phyloP scores from a whole-genome alignment of 2,329 filamentous ascomycete genomes.

The Thermomyces lanuginosus region DNA sequence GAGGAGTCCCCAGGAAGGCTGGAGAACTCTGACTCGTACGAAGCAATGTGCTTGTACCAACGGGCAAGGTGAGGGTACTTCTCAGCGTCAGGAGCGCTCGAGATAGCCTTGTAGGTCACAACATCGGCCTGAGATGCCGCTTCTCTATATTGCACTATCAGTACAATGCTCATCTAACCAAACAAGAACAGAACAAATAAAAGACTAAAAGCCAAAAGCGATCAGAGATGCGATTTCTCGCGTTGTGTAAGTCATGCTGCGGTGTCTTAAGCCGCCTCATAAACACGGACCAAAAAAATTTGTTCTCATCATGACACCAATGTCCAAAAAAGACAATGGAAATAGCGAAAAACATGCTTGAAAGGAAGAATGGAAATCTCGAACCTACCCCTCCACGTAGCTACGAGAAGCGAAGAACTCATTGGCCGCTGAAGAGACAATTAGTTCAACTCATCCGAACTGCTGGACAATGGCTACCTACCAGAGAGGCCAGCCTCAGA shows the following conservation, averaged over 20 bases:
- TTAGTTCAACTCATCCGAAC: too few species aligned
- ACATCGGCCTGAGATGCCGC: slow-evolving; percentile 86
- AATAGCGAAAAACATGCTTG: slow-evolving; percentile 5
- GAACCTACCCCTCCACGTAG: slow-evolving; percentile 68
- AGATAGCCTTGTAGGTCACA: slow-evolving; percentile 81
- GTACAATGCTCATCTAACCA: slow-evolving; percentile 3
- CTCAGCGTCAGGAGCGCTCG: slow-evolving; percentile 53
- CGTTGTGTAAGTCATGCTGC: slow-evolving; percentile 60
- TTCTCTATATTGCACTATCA: slow-evolving; percentile 29
- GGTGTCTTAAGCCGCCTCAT: slow-evolving; percentile 88
- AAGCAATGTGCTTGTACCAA: slow-evolving; percentile 98
- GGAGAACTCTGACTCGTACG: slow-evolving; percentile 83
- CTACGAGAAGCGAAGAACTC: slow-evolving; percentile 43
- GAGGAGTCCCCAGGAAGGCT: slow-evolving; percentile 79
- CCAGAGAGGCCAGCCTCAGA: slow-evolving; percentile 45
- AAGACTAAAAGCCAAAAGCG: slow-evolving; percentile 8
- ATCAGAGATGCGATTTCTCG: slow-evolving; percentile 64
- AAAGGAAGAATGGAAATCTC: slow-evolving; percentile 7
- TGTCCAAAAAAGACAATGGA: slow-evolving; percentile 12
- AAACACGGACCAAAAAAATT: slow-evolving; percentile 96
- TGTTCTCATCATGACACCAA: slow-evolving; percentile 54
- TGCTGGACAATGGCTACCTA: too few species aligned
- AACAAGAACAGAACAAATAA: slow-evolving; percentile 9
- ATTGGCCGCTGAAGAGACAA: slow-evolving; percentile 27
- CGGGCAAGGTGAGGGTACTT: slow-evolving; percentile 90